Evolutionary conservation across 2,329 filamentous ascomycete species (phyloP).

Genomic region (Alternaria infectoria): DNA sequence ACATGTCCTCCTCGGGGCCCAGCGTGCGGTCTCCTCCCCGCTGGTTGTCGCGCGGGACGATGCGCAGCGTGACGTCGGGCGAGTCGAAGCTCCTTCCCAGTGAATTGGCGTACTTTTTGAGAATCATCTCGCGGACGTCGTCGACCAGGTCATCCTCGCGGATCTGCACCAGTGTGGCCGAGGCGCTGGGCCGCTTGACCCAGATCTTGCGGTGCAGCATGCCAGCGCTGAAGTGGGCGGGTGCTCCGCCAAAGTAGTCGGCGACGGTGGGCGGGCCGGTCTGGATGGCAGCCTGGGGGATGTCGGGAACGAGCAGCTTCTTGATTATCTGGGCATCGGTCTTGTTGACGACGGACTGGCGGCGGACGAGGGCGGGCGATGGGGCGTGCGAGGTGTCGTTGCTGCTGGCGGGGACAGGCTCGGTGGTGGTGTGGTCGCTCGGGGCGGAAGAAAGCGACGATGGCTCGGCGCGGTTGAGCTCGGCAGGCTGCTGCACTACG

Average conservation of each 20-base stretch:
- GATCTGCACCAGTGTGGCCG: conserved; percentile 85
- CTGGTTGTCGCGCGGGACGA: conserved; percentile 70
- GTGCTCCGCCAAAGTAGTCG: conserved; percentile 50
- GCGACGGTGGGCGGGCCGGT: conserved; percentile 33
- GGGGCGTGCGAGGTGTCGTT: conserved; percentile 32
- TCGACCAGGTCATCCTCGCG: conserved; percentile 91
- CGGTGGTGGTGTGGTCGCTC: conserved; percentile 14
- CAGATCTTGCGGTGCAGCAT: conserved; percentile 79
- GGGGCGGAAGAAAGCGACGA: conserved; percentile 19
- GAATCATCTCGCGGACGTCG: conserved; percentile 88
- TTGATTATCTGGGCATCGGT: conserved; percentile 56
- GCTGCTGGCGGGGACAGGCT: conserved; percentile 7
- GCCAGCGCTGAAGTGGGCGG: conserved; percentile 38
- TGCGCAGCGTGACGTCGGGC: conserved; percentile 83
- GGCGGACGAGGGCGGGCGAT: conserved; percentile 52
- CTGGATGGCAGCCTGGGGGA: conserved; percentile 28
- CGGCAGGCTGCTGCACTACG: conserved; percentile 21
- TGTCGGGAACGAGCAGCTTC: conserved; percentile 59
- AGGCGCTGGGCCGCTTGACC: conserved; percentile 87
- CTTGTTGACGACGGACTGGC: conserved; percentile 48
- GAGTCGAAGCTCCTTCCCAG: conserved; percentile 87
- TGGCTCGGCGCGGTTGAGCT: conserved; percentile 13
- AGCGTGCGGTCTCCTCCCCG: conserved; percentile 68
- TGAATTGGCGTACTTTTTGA: conserved; percentile 93
- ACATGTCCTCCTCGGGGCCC: conserved; percentile 85